These are phyloP conservation scores for Emmonsiellopsis sp. DNA, from an alignment of 2,329 filamentous ascomycete genomes.

Conservation along the genomic window DNA sequence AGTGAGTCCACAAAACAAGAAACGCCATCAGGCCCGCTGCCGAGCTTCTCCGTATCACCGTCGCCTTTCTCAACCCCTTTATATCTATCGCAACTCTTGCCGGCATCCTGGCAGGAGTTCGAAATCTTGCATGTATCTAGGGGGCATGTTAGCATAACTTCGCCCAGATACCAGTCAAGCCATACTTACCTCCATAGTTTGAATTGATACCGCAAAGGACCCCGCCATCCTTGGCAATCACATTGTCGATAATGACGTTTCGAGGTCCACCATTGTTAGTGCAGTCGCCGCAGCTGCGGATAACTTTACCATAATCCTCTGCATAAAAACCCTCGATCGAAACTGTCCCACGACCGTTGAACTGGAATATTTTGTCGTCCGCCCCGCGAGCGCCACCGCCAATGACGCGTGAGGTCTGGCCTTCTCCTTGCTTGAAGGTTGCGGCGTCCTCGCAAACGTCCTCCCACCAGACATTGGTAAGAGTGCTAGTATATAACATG, in stretches of 20 bases:
- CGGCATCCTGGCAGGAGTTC: slow-evolving; percentile 16
- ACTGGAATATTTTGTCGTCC: slow-evolving; percentile 24
- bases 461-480: slow-evolving; percentile 22
- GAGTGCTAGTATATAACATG: slow-evolving; percentile 3
- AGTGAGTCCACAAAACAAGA: not conserved
- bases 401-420: slow-evolving; percentile 19
- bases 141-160: not conserved
- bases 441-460: slow-evolving; percentile 31
- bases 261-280: slow-evolving; percentile 23
- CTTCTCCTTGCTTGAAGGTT: slow-evolving; percentile 15
- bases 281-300: slow-evolving; percentile 40
- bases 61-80: not conserved
- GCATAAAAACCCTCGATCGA: slow-evolving; percentile 29
- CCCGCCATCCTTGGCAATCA: slow-evolving; percentile 20
- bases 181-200: slow-evolving; percentile 24
- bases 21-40: not conserved
- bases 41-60: not conserved
- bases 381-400: slow-evolving; percentile 24
- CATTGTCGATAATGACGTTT: slow-evolving; percentile 19
- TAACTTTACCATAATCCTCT: slow-evolving; percentile 39
- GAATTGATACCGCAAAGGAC: slow-evolving; percentile 28
- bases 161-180: too few species aligned
- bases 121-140: not conserved
- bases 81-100: slow-evolving; percentile 18
- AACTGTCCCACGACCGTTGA: slow-evolving; percentile 20